Percentiles rank a stretch among this genome's conserved stretches.
phyloP scores from a whole-genome alignment of 257 asterid genomes.

The Linderniella brevidens region DNA sequence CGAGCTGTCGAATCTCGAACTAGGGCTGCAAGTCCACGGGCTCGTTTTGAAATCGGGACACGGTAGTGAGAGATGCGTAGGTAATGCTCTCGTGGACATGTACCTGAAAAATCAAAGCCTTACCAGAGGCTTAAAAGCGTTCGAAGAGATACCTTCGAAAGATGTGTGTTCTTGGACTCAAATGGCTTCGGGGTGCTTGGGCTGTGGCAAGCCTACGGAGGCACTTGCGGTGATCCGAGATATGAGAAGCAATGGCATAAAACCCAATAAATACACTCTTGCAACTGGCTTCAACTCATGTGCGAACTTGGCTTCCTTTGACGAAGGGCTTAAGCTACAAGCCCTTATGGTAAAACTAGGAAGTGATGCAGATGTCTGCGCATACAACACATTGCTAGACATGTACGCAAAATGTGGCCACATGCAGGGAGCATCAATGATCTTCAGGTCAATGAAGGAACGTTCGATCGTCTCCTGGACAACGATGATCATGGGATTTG shows the following conservation, averaged over 20 bases:
- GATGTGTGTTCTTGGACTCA: conserved; percentile 63
- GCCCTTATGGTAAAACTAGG: conserved; percentile 30
- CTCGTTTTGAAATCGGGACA: conserved; percentile 43
- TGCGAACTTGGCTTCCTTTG: conserved; percentile 39
- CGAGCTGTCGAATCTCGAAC: conserved; percentile 33
- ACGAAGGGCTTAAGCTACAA: conserved; percentile 49
- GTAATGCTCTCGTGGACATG: conserved; percentile 62
- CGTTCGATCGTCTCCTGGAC: conserved; percentile 63
- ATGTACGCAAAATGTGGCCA: conserved; percentile 60
- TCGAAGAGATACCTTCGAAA: conserved; percentile 36
- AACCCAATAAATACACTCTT: conserved; percentile 51
- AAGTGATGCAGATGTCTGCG: conserved; percentile 38
- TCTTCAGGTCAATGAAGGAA: conserved; percentile 36
- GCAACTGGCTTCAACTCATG: conserved; percentile 50
- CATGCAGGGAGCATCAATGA: conserved; percentile 37
- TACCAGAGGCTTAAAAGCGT: conserved; percentile 35
- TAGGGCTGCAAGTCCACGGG: conserved; percentile 48
- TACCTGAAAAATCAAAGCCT: conserved; percentile 37
- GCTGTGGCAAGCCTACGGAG: conserved; percentile 36
- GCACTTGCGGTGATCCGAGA: conserved; percentile 33
- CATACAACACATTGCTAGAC: conserved; percentile 56
- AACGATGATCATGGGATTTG: conserved; percentile 60
- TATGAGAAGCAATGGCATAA: conserved; percentile 42
- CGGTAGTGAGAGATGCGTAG: conserved; percentile 43
- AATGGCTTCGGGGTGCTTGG: conserved; percentile 51